These are phyloP conservation scores for Thalassiosira mediterranea DNA, from an alignment of 352 stramenopile species.

Conservation along the genomic window DNA sequence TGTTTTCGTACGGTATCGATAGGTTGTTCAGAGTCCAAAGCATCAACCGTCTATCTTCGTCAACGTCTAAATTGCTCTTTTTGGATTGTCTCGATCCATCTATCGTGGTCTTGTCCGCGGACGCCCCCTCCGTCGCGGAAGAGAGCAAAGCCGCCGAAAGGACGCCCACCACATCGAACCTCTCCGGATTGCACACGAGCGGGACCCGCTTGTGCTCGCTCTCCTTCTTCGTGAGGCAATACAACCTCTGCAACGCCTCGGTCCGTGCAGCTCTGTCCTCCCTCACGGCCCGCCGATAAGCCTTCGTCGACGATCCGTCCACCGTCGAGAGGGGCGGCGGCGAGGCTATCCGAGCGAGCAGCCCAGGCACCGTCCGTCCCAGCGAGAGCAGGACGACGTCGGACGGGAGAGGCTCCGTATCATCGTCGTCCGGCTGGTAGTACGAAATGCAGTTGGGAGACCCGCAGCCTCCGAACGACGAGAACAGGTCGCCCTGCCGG, in stretches of 20 bases:
- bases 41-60: conserved; percentile 47
- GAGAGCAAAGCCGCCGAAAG: conserved; percentile 28
- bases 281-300: not conserved
- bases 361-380: not conserved
- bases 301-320: conserved; percentile 1
- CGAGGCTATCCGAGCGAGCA: not conserved
- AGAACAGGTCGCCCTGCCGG: no score
- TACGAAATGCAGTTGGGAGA: not conserved
- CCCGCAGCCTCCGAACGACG: not conserved
- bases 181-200: conserved; percentile 17
- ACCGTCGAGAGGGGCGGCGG: not conserved
- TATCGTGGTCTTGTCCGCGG: not conserved
- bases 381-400: conserved; percentile 1
- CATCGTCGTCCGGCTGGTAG: conserved; percentile 5
- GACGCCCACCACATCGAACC: conserved; percentile 27
- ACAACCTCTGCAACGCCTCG: conserved; percentile 39
- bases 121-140: conserved; percentile 1
- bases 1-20: conserved; percentile 68
- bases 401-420: not conserved
- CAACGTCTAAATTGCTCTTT: conserved; percentile 7
- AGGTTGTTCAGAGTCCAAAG: conserved; percentile 68
- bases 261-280: conserved; percentile 2
- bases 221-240: conserved; percentile 53
- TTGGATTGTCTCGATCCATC: conserved; percentile 11
- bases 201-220: conserved; percentile 46